These are phyloP conservation scores for Plasmodium cynomolgi DNA, from an alignment of 169 alveolate species.

Conservation along the genomic window DNA sequence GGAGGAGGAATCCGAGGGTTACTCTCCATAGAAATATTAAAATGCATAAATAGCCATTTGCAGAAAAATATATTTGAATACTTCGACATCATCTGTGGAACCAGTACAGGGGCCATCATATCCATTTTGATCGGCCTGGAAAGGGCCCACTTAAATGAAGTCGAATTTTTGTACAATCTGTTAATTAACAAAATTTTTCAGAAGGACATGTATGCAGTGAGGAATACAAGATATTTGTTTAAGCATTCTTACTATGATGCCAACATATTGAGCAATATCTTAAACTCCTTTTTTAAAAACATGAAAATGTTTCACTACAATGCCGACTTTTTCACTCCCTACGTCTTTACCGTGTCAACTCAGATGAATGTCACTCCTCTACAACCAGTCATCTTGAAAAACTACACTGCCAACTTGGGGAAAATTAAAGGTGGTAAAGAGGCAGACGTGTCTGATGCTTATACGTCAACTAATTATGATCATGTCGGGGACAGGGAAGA, in stretches of 20 bases:
- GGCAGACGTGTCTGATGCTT: background rate
- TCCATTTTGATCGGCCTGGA: slow-evolving; percentile 87
- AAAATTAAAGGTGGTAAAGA: background rate
- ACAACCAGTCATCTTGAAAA: slow-evolving; percentile 85
- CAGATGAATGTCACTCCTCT: slow-evolving; percentile 83
- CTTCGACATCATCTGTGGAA: slow-evolving; percentile 90
- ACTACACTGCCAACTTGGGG: slow-evolving; percentile 57
- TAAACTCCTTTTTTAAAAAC: slow-evolving; percentile 80
- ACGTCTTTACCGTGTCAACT: slow-evolving; percentile 86
- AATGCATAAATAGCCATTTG: slow-evolving; percentile 75
- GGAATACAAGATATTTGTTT: slow-evolving; percentile 82
- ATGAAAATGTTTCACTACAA: slow-evolving; percentile 86
- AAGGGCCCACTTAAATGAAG: slow-evolving; percentile 82
- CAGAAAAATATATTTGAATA: slow-evolving; percentile 82
- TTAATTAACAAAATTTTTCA: slow-evolving; percentile 84
- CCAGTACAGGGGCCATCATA: slow-evolving; percentile 89
- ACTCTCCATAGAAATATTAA: slow-evolving; percentile 85
- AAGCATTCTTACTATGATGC: slow-evolving; percentile 88
- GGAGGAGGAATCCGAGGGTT: slow-evolving; percentile 92
- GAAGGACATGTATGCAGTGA: slow-evolving; percentile 81
- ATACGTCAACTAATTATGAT: background rate
- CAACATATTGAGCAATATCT: slow-evolving; percentile 74
- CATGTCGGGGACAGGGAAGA: background rate
- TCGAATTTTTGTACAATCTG: slow-evolving; percentile 82
- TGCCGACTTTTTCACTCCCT: slow-evolving; percentile 85